A percentile compares a stretch with the other conserved stretches of the same genome.
Conservation (phyloP, 2,329 filamentous ascomycete genomes). For the Aspergillus tanneri region DNA sequence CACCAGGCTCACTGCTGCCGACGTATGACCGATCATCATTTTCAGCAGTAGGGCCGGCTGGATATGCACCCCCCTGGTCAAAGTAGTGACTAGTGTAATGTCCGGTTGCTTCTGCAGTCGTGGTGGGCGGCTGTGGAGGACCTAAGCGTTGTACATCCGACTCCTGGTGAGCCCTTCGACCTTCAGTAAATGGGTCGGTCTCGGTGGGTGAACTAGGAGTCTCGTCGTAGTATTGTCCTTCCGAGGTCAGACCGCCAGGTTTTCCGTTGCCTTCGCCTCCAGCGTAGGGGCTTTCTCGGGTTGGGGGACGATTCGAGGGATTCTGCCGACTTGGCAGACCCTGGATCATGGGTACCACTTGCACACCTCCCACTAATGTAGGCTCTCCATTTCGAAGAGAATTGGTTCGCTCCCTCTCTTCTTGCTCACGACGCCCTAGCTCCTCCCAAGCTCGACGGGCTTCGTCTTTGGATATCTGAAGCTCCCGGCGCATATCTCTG, state of each 20-base stretch:
- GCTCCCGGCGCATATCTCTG: conserved; percentile 87
- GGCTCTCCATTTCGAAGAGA: conserved; percentile 86
- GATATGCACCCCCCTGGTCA: conserved; percentile 40
- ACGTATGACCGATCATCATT: conserved; percentile 49
- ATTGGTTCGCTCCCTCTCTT: conserved; percentile 81
- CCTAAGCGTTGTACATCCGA: conserved; percentile 10
- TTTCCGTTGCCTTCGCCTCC: conserved; percentile 35
- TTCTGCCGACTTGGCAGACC: conserved; percentile 60
- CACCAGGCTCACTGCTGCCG: conserved; percentile 60
- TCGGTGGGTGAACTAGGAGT: conserved; percentile 54
- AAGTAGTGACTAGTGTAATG: conserved; percentile 37
- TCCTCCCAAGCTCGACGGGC: conserved; percentile 96
- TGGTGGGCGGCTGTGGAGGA: conserved; percentile 32
- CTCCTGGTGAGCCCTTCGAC: conserved; percentile 21
- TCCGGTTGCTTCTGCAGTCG: conserved; percentile 29
- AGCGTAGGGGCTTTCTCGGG: conserved; percentile 47
- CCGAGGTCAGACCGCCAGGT: conserved; percentile 16
- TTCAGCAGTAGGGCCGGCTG: conserved; percentile 44
- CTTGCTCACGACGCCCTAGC: conserved; percentile 85
- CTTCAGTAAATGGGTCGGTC: conserved; percentile 63
- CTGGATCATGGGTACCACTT: conserved; percentile 89
- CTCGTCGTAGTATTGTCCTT: conserved; percentile 53
- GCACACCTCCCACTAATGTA: conserved; percentile 86
- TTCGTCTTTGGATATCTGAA: conserved; percentile 94
- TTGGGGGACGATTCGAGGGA: conserved; percentile 48